Evolutionary conservation across 1,284 basidiomycete species (phyloP), one percentile per base, ranked within the genome.

Genomic region (Rhizoctonia solani): DNA sequence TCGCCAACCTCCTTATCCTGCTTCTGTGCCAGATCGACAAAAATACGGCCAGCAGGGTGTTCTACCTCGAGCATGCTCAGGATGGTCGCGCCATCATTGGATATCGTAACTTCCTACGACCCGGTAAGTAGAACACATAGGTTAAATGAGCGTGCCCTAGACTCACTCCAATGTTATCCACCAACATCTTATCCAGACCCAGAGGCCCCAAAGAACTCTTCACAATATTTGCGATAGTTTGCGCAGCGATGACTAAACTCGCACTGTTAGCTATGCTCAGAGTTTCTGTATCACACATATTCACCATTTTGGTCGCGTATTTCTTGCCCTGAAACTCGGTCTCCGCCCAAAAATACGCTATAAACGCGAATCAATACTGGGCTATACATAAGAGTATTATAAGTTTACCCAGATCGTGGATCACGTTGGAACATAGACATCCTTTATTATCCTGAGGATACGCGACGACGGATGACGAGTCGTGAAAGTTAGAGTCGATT

Each of bases 1-100:
- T 99, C 97, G 50, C 97, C 97, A 32, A 99, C 97, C 80, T 99
- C 97, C 78, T 96, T 98, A 79, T 99, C 97, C 79, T 99, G 96
- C 77, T 99, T 98, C 80, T 98, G 95, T 0, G 97, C 95, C 49
- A 99, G 88, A 78, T 98, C 95, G 59, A 99, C 96, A 72, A 99
- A 93, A 71, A 99, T 96, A 70, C 93, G 88, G 34, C 93, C 95
- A 4, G 96, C 94, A 47, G 96, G 95, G 76, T 98, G 94, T 73
- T 95, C 89, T 52, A 98, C 95, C 47, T 93, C 88, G 50, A 98
- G 82, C 23, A 99, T 84, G 37, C 92, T 89, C 47, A 99, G 87
- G 73, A 99, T 99, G 32, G 97, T 99, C 25, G 97, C 97, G 56
- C 97, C 97, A 80, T 99, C 97, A 79, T 99, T 99, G 67, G 96